A percentile compares a stretch with the other conserved stretches of the same genome.
Conservation (phyloP, 2,329 filamentous ascomycete species). For the Boeremia exigua region DNA sequence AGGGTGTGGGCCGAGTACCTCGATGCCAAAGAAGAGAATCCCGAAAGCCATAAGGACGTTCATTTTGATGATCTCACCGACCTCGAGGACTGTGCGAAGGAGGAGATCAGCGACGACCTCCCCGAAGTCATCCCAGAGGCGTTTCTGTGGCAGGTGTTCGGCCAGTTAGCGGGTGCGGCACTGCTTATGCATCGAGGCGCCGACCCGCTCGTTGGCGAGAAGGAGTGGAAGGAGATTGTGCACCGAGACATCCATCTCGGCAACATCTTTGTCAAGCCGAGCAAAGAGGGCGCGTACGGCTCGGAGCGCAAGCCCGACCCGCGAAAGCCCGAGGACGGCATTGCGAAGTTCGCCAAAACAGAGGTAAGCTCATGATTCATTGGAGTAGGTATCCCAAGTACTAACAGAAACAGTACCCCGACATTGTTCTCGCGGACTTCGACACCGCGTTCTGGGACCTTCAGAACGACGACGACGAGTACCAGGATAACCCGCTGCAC, state of each 20-base stretch:
- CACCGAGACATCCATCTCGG: constrained; percentile 3
- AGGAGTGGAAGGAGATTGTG: constrained; percentile 8
- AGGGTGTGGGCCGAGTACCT: not conserved
- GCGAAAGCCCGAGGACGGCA: not conserved
- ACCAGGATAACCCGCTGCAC: constrained; percentile 9
- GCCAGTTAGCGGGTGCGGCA: not conserved
- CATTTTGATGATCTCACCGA: not conserved
- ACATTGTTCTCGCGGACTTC: constrained; percentile 8
- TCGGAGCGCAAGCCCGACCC: not conserved
- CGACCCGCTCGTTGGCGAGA: not conserved
- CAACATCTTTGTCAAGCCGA: constrained; percentile 12
- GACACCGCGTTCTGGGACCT: constrained; percentile 15
- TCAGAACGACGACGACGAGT: not conserved
- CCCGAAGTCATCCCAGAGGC: constrained; percentile 1
- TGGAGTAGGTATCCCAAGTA: not conserved
- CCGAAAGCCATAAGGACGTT: not conserved
- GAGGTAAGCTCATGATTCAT: not conserved
- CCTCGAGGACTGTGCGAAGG: not conserved
- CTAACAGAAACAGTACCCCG: not conserved
- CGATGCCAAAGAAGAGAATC: not conserved
- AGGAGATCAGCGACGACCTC: not conserved
- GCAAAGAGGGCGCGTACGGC: not conserved
- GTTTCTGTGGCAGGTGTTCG: constrained; percentile 16
- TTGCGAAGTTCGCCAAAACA: not conserved
- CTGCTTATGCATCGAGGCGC: not conserved